A percentile compares a stretch with the other conserved stretches of the same genome.
Evolutionary conservation across 768 basidiomycete genomes (phyloP).

Genomic region (Dentipellis sp.): DNA sequence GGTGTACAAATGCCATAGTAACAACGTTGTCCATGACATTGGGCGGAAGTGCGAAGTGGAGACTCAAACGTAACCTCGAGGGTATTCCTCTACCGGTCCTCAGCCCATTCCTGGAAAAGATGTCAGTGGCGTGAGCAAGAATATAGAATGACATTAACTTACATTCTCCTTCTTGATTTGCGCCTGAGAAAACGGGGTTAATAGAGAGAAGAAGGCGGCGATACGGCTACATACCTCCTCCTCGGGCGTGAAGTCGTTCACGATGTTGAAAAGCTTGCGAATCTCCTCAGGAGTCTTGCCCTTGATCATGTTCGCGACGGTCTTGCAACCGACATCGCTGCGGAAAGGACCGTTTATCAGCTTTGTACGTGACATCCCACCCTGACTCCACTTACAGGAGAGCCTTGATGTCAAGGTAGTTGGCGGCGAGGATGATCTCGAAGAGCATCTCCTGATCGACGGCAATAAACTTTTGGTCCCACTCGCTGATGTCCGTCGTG

Average conservation of each 20-base stretch:
- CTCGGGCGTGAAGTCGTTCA: slow-evolving; percentile 97
- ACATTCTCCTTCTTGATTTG: slow-evolving; percentile 99
- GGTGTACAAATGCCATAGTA: no score
- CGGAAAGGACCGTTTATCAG: neutral
- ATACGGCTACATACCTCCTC: slow-evolving; percentile 65
- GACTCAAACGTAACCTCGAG: no score
- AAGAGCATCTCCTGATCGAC: slow-evolving; percentile 99
- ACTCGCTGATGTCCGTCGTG: slow-evolving; percentile 97
- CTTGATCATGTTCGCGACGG: slow-evolving; percentile 99
- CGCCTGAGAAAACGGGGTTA: slow-evolving; percentile 36
- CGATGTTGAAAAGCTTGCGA: slow-evolving; percentile 95
- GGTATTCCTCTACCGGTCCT: slow-evolving; percentile 54
- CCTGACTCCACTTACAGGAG: slow-evolving; percentile 50
- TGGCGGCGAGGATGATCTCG: slow-evolving; percentile 98
- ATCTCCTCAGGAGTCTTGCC: slow-evolving; percentile 99
- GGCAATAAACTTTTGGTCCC: slow-evolving; percentile 98
- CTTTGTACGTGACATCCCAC: neutral
- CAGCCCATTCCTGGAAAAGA: slow-evolving; percentile 74
- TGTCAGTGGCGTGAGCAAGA: neutral
- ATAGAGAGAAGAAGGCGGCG: no score
- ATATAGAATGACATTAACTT: slow-evolving; percentile 24
- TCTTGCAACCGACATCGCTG: slow-evolving; percentile 97
- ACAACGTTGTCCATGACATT: no score
- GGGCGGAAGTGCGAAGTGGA: no score
- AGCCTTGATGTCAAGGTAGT: slow-evolving; percentile 99